phyloP scores from a whole-genome alignment of 1,139 yeast species.

The Debaryomycetaceae sp. region DNA sequence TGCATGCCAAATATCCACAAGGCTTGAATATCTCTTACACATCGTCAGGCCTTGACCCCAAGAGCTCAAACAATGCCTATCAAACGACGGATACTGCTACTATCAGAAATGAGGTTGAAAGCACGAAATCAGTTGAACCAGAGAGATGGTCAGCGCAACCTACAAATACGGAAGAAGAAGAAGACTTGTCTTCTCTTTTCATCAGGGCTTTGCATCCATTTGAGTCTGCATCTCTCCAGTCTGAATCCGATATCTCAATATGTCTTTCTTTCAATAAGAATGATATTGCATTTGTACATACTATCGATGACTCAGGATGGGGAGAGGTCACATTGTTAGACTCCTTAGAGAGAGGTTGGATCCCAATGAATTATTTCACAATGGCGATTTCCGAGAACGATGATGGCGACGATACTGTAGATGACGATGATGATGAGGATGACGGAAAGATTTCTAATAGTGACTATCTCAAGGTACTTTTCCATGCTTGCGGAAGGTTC shows the following conservation, averaged over 20 bases:
- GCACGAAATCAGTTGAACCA: background rate
- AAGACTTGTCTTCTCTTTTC: slow-evolving; percentile 44
- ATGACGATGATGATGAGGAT: slow-evolving; percentile 16
- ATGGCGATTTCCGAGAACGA: slow-evolving; percentile 50
- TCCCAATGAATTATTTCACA: slow-evolving; percentile 86
- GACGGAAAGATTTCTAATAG: slow-evolving; percentile 31
- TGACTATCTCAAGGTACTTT: slow-evolving; percentile 55
- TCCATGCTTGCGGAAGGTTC: slow-evolving; percentile 74
- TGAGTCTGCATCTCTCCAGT: slow-evolving; percentile 64
- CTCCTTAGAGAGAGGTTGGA: slow-evolving; percentile 86
- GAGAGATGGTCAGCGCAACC: background rate
- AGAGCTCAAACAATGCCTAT: slow-evolving; percentile 4
- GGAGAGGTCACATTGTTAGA: slow-evolving; percentile 85
- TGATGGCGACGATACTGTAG: slow-evolving; percentile 12
- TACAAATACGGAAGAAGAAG: slow-evolving; percentile 18
- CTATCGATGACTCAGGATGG: slow-evolving; percentile 94
- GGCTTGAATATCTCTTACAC: slow-evolving; percentile 18
- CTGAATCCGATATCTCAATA: slow-evolving; percentile 66
- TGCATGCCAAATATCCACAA: slow-evolving; percentile 9
- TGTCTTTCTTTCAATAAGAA: slow-evolving; percentile 79
- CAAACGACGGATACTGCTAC: background rate
- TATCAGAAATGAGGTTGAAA: background rate
- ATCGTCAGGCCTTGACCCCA: slow-evolving; percentile 18
- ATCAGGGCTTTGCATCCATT: slow-evolving; percentile 75
- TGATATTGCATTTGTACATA: slow-evolving; percentile 83